Evolutionary conservation across 305 asterid genomes (phyloP), one percentile per base, ranked within the genome.

Genomic region (Ajuga reptans): DNA sequence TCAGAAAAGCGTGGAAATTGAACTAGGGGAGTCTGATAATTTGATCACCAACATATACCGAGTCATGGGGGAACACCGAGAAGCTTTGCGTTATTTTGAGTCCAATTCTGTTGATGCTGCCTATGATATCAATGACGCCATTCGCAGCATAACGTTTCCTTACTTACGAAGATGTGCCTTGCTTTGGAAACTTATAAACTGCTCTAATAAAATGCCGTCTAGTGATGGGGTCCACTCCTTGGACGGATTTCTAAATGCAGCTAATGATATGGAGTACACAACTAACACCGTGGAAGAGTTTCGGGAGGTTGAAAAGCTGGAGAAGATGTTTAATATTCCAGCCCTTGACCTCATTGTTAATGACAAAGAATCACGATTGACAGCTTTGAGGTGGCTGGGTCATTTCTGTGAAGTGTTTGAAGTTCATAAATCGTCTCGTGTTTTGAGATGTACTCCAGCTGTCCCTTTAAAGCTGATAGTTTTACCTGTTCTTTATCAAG

Each of bases 131-230:
- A 72, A 75, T 69, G 87, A 87, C 59, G 78, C 90, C 1, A 82
- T 94, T 66, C 92, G 93, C 31, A 78, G 93, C 79, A 69, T 91
- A 77, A 87, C 87, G 54, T 87, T 84, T 82, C 98, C 99, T 18
- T 94, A 74, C 75, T 77, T 94, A 65, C 80, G 99, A 77, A 86
- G 93, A 84, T 94, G 98, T 75, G 95, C 90, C 54, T 74, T 94
- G 79, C 81, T 94, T 63, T 89, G 99, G 99, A 92, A 83, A 78
- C 84, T 94, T 49, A 72, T 91, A 69, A 81, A 81, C 64, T 72
- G 81, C 80, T 85, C 97, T 33, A 78, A 64, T 16, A 46, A 74
- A 68, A 75, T 66, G 75, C 95, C 96, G 36, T 94, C 89, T 78
- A 69, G 78, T 60, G 79, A 77, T 62, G 95, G 82, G 69, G 58